phyloP scores from a whole-genome alignment of 2,329 filamentous ascomycete genomes.

The Cercospora zeina region DNA sequence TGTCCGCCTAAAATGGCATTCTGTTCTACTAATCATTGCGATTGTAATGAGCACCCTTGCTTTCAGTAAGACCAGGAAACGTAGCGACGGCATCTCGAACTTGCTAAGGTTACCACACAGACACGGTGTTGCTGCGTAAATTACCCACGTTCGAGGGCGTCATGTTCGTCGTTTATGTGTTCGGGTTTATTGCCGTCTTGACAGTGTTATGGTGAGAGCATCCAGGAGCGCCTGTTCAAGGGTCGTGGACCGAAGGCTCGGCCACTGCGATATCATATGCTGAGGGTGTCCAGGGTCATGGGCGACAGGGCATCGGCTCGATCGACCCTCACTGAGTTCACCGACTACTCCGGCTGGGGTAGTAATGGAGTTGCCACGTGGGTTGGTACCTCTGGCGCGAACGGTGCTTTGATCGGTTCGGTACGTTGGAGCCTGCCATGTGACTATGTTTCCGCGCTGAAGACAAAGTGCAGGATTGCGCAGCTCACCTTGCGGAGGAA shows the following conservation, averaged over 20 bases:
- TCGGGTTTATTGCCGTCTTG: constrained; percentile 38
- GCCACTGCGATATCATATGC: not conserved
- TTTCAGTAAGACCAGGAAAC: constrained; percentile 9
- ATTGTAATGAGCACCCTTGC: constrained; percentile 24
- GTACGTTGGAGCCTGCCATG: not conserved
- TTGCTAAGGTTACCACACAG: not conserved
- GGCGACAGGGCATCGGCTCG: not conserved
- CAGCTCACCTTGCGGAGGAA: constrained; percentile 38
- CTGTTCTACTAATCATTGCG: constrained; percentile 22
- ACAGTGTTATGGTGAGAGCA: constrained; percentile 30
- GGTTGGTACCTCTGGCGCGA: not conserved
- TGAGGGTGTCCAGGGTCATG: not conserved
- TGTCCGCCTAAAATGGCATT: constrained; percentile 18
- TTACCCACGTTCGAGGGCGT: constrained; percentile 44
- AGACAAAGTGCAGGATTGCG: constrained; percentile 27
- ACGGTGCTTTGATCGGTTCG: constrained; percentile 5
- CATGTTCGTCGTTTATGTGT: constrained; percentile 35
- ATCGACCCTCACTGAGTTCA: constrained; percentile 1
- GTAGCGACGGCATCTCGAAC: not conserved
- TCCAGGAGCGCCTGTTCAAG: not conserved
- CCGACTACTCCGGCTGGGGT: not conserved
- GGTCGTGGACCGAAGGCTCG: not conserved
- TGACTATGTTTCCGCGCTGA: not conserved
- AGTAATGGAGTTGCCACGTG: not conserved
- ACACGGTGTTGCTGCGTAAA: constrained; percentile 39